A percentile compares a stretch with the other conserved stretches of the same genome.
Evolutionary conservation across 164 flowering plant genomes (phyloP).

Genomic region (Tetracentron sinense): DNA sequence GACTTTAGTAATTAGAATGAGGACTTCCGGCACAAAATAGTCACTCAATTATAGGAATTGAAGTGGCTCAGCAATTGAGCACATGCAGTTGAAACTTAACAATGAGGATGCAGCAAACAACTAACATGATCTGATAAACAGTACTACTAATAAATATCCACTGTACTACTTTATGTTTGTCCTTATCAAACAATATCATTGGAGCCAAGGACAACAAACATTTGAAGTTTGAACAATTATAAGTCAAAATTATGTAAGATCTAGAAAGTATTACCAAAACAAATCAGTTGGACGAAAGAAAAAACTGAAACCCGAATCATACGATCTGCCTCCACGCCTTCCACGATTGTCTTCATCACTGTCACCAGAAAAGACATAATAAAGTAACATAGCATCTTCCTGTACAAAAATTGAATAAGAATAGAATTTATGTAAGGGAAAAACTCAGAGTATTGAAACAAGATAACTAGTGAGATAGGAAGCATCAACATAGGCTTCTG

Average conservation of each 20-base stretch:
- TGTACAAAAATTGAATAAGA: background rate
- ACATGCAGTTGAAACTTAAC: too few relatives aligned
- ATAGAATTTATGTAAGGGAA: background rate
- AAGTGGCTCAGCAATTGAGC: constrained; percentile 1
- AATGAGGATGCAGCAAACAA: background rate
- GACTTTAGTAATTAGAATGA: too few relatives aligned
- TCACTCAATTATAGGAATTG: background rate
- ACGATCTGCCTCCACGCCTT: constrained; percentile 80
- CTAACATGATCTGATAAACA: background rate
- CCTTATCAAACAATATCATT: background rate
- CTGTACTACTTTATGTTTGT: background rate
- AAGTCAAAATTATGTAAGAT: background rate
- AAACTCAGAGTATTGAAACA: background rate
- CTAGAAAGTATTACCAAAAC: constrained; percentile 58
- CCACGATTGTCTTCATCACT: constrained; percentile 91
- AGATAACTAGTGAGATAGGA: background rate
- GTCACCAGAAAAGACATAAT: constrained; percentile 15
- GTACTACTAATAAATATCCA: background rate
- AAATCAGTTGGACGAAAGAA: constrained; percentile 65
- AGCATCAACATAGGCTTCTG: background rate
- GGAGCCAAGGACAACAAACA: background rate
- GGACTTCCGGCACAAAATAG: too few relatives aligned
- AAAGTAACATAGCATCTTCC: too few relatives aligned
- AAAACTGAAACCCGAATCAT: constrained; percentile 58
- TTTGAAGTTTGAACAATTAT: background rate